phyloP scores from a whole-genome alignment of 2,329 filamentous ascomycete species.

The Lasiodiplodia theobromae region DNA sequence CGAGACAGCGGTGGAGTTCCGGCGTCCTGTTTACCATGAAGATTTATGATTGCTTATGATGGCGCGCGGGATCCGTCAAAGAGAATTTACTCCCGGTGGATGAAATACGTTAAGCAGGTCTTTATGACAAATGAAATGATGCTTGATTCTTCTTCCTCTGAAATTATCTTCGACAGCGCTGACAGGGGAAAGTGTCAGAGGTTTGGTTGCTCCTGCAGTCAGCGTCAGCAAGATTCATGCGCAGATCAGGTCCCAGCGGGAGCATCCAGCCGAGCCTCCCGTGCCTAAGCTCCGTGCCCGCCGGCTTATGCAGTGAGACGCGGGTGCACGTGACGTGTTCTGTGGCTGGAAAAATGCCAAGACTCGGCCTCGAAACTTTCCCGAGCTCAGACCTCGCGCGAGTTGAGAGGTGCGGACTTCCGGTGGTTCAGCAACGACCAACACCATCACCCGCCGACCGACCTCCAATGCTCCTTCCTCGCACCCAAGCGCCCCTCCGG shows the following conservation, averaged over 20 bases:
- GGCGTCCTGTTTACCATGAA: slow-evolving; percentile 3
- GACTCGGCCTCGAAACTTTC: slow-evolving; percentile 24
- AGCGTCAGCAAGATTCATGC: slow-evolving; percentile 5
- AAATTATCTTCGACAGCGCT: neutral
- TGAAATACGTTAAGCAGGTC: neutral
- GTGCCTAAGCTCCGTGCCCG: neutral
- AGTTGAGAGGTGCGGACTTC: slow-evolving; percentile 5
- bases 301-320: too few relatives aligned
- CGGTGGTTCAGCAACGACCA: neutral
- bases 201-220: slow-evolving; percentile 3
- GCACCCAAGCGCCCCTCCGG: slow-evolving; percentile 47
- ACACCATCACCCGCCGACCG: neutral
- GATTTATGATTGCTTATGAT: neutral
- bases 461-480: slow-evolving; percentile 46
- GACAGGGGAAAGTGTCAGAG: neutral
- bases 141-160: neutral
- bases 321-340: slow-evolving; percentile 4
- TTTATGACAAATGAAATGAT: neutral
- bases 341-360: slow-evolving; percentile 8
- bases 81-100: neutral
- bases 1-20: slow-evolving; percentile 7
- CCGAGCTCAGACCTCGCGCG: slow-evolving; percentile 7
- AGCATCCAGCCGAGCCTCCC: slow-evolving; percentile 6
- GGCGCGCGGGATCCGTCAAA: slow-evolving; percentile 3
- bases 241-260: slow-evolving; percentile 10